Evolutionary conservation across 176 grass and related monocot genomes (phyloP).

Genomic region (Zizania latifolia): DNA sequence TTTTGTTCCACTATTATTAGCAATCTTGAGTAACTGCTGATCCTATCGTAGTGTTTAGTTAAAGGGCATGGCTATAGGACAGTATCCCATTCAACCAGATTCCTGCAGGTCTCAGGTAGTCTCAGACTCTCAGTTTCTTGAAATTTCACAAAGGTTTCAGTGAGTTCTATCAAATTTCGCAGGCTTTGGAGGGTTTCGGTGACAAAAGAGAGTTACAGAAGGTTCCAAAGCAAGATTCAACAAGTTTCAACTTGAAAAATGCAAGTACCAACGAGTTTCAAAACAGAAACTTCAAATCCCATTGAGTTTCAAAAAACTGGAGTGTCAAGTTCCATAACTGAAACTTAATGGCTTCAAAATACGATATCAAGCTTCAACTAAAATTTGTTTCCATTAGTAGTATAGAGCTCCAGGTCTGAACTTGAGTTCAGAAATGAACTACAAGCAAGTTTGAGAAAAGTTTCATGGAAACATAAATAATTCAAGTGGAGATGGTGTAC

Average conservation of each 20-base stretch:
- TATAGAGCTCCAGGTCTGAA: no score
- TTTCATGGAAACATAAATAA: neutral
- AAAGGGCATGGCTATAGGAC: neutral
- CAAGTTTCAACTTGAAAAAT: no score
- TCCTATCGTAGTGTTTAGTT: neutral
- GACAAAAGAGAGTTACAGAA: no score
- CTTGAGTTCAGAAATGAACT: no score
- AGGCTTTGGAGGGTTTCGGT: no score
- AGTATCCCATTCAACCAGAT: neutral
- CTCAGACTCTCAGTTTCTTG: neutral
- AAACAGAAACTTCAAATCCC: neutral
- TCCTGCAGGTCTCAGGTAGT: neutral
- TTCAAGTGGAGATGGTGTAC: neutral
- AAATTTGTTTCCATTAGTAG: no score
- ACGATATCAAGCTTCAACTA: neutral
- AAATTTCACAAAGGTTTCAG: neutral
- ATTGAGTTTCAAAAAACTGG: neutral
- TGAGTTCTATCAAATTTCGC: neutral
- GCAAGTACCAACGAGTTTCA: no score
- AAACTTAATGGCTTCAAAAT: neutral
- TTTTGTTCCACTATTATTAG: neutral
- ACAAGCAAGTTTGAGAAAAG: neutral
- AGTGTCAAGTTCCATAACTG: neutral
- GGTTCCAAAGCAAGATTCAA: no score
- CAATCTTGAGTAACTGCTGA: neutral